Base-by-base conservation (phyloP, 352 stramenopile species). In the Blastocystis sp. region DNA sequence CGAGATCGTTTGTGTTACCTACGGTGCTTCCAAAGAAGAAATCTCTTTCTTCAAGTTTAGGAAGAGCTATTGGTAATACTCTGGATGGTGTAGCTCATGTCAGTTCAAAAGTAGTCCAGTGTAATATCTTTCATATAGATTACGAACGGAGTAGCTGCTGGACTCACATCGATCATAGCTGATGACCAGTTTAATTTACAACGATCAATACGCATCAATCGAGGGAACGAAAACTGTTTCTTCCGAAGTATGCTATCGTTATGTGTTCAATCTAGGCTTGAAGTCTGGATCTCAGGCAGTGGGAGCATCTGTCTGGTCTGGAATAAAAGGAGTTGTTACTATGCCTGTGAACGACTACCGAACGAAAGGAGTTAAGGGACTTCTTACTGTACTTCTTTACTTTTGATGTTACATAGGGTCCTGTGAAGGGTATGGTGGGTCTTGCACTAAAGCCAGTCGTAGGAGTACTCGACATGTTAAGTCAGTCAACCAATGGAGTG, bases 401-500 rank as follows among this genome's bases (percentile, higher is more conserved):
- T 13, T 37, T 55, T 47, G 7, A 0, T 34, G 5, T 59, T 34
- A 8, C 20, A 34, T 77, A 77, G 73, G 73, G 73, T 1, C 11
- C 55, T 29, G 50, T 66, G 50, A 84, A 84, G 39, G 73, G 73
- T 43, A 20, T 84, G 4, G 50, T 53, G 9, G 73, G 73, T 18
- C 26, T 84, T 11, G 73, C 54, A 8, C 29, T 84, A 34, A 84
- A 84, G 26, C 73, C 73, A 11, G 53, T 53, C 5, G 54, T 84
- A 9, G 73, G 73, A 20, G 11, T 84, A 8, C 73, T 84, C 26
- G 73, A 84, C 47, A 55, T 84, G 29, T 11, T 84, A 18, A 66
- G 43, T 23, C 50, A 84, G 34, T 66, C 73, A 7, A 84, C 73
- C n/a, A 84, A 84, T 45, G 73, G 73, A 20, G 13, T 84, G 47